Percentiles rank a stretch among this genome's conserved stretches.
Evolutionary conservation across 2,329 filamentous ascomycete genomes (phyloP).

Genomic region (Alternaria ethzedia): DNA sequence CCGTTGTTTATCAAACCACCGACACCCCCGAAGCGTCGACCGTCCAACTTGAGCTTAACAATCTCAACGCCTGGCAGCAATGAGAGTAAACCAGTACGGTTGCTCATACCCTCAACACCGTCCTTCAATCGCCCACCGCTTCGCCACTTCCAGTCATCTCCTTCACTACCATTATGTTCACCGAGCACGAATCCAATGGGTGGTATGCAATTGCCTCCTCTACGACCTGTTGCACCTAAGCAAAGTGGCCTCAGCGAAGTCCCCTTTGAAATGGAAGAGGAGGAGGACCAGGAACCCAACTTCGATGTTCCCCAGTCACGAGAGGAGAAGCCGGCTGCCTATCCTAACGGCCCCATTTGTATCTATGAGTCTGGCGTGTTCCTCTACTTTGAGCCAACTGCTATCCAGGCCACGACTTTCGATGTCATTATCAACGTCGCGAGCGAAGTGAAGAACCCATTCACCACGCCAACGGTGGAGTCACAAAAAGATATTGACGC

Average conservation of each 20-base stretch:
- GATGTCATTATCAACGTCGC: conserved; percentile 87
- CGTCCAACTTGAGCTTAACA: conserved; percentile 77
- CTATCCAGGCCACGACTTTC: conserved; percentile 76
- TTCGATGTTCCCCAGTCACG: conserved; percentile 64
- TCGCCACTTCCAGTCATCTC: conserved; percentile 68
- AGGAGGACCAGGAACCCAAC: conserved; percentile 64
- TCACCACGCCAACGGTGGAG: conserved; percentile 50
- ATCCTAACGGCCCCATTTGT: conserved; percentile 80
- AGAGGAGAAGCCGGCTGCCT: conserved; percentile 77
- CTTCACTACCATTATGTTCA: conserved; percentile 63
- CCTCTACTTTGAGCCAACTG: conserved; percentile 80
- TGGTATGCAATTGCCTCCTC: conserved; percentile 59
- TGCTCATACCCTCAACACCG: conserved; percentile 64
- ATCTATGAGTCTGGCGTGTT: conserved; percentile 81
- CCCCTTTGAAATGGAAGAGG: conserved; percentile 74
- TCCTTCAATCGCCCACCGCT: conserved; percentile 58
- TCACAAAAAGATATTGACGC: conserved; percentile 46
- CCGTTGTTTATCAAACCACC: conserved; percentile 82
- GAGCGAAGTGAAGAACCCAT: conserved; percentile 80
- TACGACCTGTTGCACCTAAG: conserved; percentile 41
- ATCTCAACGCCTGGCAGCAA: conserved; percentile 68
- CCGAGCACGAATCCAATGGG: conserved; percentile 56
- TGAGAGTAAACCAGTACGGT: conserved; percentile 64
- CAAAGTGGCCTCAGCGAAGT: conserved; percentile 59
- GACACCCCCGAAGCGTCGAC: conserved; percentile 72